Base-by-base conservation (phyloP, 2,329 filamentous ascomycete genomes). In the Fusarium chuoi region DNA sequence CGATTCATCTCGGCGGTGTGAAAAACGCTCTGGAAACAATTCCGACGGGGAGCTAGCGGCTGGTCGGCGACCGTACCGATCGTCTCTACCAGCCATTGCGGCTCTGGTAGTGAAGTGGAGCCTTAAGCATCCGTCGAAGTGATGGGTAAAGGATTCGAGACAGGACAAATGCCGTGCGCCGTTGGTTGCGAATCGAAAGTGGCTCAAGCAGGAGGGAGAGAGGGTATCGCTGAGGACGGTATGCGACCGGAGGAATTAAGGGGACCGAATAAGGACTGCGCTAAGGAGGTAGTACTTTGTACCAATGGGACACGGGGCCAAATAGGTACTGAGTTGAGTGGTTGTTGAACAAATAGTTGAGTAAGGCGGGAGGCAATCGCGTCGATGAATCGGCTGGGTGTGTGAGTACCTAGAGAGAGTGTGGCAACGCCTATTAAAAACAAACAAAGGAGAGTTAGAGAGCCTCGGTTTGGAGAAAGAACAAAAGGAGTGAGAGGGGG, bases 71-170 rank as follows among this genome's bases (percentile, higher is more conserved):
- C 69, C 61, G 26, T 67, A 73, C 18, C 68, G 72, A 36, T 62
- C 58, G 56, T 72, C 61, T 70, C 71, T 75, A 58, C 71, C 66
- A 56, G 69, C 71, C 76, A 78, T 77, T 26, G 51, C 62, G 71
- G 74, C 74, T 70, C 68, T 67, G 55, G 62, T 57, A 60, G 63
- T 57, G 48, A 36, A 26, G 30, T 35, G 36, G 44, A 44, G 56
- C n/a, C 39, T 51, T 44, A 41, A 65, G 61, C 75, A 77, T 78
- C 55, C 74, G 69, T 60, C 48, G 55, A 49, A 41, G 26, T 36
- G 49, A 42, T 17, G 38, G 12, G 51, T 22, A 33, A 57, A 46
- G 26, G 17, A 36, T 45, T 26, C 46, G 45, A 68, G 49, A 62
- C 54, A 46, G 56, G 46, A 51, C 28, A 42, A 46, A 55, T 51